Evolutionary conservation across 2,329 filamentous ascomycete genomes (phyloP).

Genomic region (Penicillium sp.): DNA sequence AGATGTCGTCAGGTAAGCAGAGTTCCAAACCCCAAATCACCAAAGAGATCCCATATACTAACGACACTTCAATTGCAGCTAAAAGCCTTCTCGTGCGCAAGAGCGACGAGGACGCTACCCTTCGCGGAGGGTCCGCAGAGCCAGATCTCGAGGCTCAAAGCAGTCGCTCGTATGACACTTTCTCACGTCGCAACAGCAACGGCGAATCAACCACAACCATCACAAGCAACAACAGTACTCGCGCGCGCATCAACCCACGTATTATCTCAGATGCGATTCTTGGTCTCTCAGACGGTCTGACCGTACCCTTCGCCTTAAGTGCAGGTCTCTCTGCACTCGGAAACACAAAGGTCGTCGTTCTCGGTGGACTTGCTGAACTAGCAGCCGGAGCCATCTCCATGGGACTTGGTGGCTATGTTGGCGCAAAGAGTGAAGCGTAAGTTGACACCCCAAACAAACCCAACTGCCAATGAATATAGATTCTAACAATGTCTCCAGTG

Average conservation of each 20-base stretch:
- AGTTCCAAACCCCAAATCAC: background rate
- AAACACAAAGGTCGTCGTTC: constrained; percentile 65
- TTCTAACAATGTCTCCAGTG: constrained; percentile 25
- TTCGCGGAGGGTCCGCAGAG: constrained; percentile 24
- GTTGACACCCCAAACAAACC: constrained; percentile 12
- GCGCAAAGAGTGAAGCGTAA: constrained; percentile 53
- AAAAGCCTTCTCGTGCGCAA: constrained; percentile 33
- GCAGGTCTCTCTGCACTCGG: constrained; percentile 65
- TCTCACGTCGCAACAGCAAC: constrained; percentile 26
- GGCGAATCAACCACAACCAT: constrained; percentile 22
- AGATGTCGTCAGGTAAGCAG: constrained; percentile 11
- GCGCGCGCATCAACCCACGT: constrained; percentile 42
- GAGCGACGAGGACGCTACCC: constrained; percentile 23
- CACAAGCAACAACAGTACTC: constrained; percentile 25
- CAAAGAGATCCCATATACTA: background rate
- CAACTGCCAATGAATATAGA: background rate
- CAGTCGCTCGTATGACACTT: constrained; percentile 34
- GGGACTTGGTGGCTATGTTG: constrained; percentile 75
- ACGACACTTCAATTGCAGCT: constrained; percentile 19
- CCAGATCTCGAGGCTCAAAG: constrained; percentile 37
- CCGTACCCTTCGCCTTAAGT: constrained; percentile 75
- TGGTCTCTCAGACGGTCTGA: constrained; percentile 74
- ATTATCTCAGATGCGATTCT: constrained; percentile 64
- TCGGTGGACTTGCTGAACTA: constrained; percentile 73
- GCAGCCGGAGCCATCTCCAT: constrained; percentile 74